A percentile compares a stretch with the other conserved stretches of the same genome.
phyloP scores from a whole-genome alignment of 2,329 filamentous ascomycete genomes.

The Epichloe gansuensis region DNA sequence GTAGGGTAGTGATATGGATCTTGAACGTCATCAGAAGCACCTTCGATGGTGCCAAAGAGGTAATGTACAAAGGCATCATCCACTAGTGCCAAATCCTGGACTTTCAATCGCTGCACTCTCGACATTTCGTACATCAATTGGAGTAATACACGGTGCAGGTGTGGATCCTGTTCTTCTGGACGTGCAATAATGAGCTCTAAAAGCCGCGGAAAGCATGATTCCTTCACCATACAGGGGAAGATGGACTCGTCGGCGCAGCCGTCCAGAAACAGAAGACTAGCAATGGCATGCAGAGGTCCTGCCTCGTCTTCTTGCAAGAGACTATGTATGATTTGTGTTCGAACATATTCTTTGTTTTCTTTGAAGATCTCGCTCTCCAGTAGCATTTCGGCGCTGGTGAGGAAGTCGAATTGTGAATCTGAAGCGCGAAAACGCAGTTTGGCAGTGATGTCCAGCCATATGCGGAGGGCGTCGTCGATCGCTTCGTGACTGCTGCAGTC shows the following conservation, averaged over 20 bases:
- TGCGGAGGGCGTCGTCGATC: slow-evolving; percentile 75
- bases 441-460: slow-evolving; percentile 69
- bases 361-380: slow-evolving; percentile 63
- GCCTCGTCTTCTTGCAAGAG: slow-evolving; percentile 73
- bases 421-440: slow-evolving; percentile 65
- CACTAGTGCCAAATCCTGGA: slow-evolving; percentile 63
- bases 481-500: slow-evolving; percentile 39
- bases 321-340: slow-evolving; percentile 84
- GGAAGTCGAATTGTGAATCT: slow-evolving; percentile 64
- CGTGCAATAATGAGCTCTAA: slow-evolving; percentile 65
- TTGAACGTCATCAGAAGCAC: slow-evolving; percentile 70
- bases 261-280: slow-evolving; percentile 76
- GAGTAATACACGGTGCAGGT: slow-evolving; percentile 67
- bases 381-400: slow-evolving; percentile 66
- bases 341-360: slow-evolving; percentile 70
- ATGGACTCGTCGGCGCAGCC: slow-evolving; percentile 64
- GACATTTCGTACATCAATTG: slow-evolving; percentile 96
- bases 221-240: slow-evolving; percentile 77
- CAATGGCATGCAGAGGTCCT: slow-evolving; percentile 66
- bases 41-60: slow-evolving; percentile 79
- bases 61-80: slow-evolving; percentile 72
- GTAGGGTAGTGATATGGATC: slow-evolving; percentile 95
- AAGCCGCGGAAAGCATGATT: slow-evolving; percentile 71
- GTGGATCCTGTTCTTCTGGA: slow-evolving; percentile 50
- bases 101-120: slow-evolving; percentile 68